Percentiles rank a stretch among this genome's conserved stretches.
Evolutionary conservation across 2,329 filamentous ascomycete genomes (phyloP).

Genomic region (Arthrobotrys entomopaga): DNA sequence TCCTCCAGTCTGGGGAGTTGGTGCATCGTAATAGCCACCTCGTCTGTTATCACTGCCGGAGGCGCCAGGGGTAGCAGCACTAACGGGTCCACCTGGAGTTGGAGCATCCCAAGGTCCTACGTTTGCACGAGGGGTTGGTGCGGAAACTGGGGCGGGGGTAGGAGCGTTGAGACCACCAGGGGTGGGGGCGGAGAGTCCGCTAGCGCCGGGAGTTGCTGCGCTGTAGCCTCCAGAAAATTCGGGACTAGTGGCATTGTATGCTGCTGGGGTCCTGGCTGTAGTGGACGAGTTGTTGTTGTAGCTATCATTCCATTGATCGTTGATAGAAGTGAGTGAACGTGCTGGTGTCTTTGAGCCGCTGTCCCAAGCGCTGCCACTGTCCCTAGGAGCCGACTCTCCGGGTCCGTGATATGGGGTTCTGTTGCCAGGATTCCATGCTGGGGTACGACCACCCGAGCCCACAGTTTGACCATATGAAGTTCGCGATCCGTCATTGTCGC

Average conservation of each 20-base stretch:
- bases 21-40: slow-evolving; percentile 68
- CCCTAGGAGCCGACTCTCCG: slow-evolving; percentile 66
- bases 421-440: slow-evolving; percentile 80
- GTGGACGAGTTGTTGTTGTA: slow-evolving; percentile 64
- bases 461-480: slow-evolving; percentile 74
- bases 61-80: slow-evolving; percentile 67
- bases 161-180: slow-evolving; percentile 70
- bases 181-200: slow-evolving; percentile 74
- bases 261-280: slow-evolving; percentile 57
- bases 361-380: slow-evolving; percentile 70
- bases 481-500: slow-evolving; percentile 76
- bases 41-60: slow-evolving; percentile 56
- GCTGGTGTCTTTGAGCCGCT: slow-evolving; percentile 80
- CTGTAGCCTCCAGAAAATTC: slow-evolving; percentile 61
- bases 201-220: slow-evolving; percentile 72
- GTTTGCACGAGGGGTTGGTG: slow-evolving; percentile 72
- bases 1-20: slow-evolving; percentile 67
- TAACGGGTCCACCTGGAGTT: slow-evolving; percentile 65
- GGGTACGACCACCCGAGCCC: slow-evolving; percentile 70
- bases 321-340: slow-evolving; percentile 64
- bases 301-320: slow-evolving; percentile 71
- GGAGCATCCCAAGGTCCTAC: slow-evolving; percentile 66
- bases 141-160: slow-evolving; percentile 67
- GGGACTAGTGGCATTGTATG: slow-evolving; percentile 58
- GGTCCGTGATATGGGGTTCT: slow-evolving; percentile 69